phyloP scores from a whole-genome alignment of 306 rosid species.

The Coriaria nepalensis region DNA sequence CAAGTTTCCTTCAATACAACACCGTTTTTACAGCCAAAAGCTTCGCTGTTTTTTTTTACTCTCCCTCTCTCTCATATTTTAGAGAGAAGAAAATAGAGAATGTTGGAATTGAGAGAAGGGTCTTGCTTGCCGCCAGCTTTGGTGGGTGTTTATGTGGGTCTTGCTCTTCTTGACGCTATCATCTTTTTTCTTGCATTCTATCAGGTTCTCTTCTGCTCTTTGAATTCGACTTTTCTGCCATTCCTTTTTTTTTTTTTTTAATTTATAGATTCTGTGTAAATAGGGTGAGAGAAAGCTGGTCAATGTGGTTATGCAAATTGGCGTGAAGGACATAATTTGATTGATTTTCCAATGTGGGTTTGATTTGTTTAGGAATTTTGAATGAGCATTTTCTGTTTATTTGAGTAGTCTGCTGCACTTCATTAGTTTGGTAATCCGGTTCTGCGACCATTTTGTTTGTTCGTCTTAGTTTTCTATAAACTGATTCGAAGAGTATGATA shows the following conservation, averaged over 20 bases:
- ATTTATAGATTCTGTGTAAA: constrained; percentile 9
- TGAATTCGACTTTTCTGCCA: background rate
- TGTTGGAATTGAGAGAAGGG: constrained; percentile 41
- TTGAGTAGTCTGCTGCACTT: background rate
- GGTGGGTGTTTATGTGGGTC: constrained; percentile 43
- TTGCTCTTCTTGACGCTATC: constrained; percentile 52
- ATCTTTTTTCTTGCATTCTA: constrained; percentile 48
- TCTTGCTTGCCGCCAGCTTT: constrained; percentile 48
- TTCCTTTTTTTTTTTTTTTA: background rate
- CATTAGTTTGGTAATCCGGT: background rate
- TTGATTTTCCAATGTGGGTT: constrained; percentile 8
- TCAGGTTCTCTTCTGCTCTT: constrained; percentile 53
- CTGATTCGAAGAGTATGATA: no score
- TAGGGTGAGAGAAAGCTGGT: background rate
- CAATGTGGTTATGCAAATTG: constrained; percentile 12
- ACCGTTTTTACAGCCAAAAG: no score
- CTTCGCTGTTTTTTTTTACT: background rate
- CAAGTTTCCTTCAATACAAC: no score
- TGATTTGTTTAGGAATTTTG: constrained; percentile 2
- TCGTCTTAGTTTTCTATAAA: no score
- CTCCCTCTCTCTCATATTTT: constrained; percentile 9
- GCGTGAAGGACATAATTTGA: constrained; percentile 2
- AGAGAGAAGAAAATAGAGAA: constrained; percentile 7
- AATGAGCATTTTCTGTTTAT: background rate
- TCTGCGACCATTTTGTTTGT: no score